A percentile compares a stretch with the other conserved stretches of the same genome.
These are phyloP conservation scores for Micractinium sp. DNA, from an alignment of 139 green algal genomes.

Conservation along the genomic window DNA sequence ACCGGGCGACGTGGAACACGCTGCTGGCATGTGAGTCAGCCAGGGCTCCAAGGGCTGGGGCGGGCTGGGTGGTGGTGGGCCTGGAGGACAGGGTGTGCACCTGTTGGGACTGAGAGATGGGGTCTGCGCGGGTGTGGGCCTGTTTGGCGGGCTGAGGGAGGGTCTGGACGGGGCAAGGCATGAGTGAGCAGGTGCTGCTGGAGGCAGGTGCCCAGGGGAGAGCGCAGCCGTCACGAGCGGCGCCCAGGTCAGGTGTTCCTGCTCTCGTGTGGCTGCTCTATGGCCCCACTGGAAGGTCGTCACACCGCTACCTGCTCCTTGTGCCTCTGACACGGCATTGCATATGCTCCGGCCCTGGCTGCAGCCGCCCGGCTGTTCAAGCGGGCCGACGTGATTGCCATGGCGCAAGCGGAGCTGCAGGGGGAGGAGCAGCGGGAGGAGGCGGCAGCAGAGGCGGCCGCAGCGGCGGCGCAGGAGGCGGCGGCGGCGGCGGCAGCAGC, in stretches of 20 bases:
- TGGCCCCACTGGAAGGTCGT: neutral
- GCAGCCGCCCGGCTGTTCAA: neutral
- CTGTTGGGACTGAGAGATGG: no score
- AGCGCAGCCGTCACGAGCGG: no score
- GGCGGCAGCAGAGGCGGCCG: neutral
- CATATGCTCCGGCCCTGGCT: neutral
- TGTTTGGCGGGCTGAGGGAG: no score
- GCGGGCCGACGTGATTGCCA: neutral
- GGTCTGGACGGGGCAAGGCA: no score
- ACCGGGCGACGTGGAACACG: conserved; percentile 32
- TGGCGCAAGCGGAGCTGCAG: conserved; percentile 1
- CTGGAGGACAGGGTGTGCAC: neutral
- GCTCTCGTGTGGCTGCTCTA: neutral
- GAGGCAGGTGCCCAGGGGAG: no score
- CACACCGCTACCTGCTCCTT: neutral
- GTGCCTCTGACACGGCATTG: neutral
- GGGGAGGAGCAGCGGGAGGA: neutral
- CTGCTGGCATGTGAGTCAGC: conserved; percentile 5
- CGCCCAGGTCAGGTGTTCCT: neutral
- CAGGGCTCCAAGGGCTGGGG: neutral
- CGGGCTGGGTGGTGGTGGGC: neutral
- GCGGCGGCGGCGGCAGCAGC: neutral
- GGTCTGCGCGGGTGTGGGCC: no score
- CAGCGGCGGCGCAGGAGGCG: neutral
- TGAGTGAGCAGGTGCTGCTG: no score